phyloP scores from a whole-genome alignment of 75 land plant genomes.

The Larix kaempferi region DNA sequence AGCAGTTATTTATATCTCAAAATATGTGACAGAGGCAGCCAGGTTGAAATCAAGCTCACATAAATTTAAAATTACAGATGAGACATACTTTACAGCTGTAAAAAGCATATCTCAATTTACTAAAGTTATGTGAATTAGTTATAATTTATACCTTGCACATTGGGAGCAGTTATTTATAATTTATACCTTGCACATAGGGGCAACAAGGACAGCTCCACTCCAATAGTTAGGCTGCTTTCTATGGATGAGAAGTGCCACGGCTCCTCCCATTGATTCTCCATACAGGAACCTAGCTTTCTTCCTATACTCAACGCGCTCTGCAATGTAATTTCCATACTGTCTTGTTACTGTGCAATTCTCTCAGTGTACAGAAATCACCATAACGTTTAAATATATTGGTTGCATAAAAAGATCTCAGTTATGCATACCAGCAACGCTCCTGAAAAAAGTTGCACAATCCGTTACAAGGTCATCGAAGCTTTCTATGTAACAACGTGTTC shows the following conservation, averaged over 20 bases:
- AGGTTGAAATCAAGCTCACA: too few relatives aligned
- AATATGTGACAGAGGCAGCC: too few relatives aligned
- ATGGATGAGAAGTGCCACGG: slow-evolving; percentile 13
- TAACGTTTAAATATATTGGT: too few relatives aligned
- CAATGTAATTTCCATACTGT: not conserved
- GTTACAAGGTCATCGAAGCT: slow-evolving; percentile 44
- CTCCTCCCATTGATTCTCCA: slow-evolving; percentile 25
- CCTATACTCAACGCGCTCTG: slow-evolving; percentile 8
- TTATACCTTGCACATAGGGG: slow-evolving; percentile 20
- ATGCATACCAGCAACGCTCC: slow-evolving; percentile 36
- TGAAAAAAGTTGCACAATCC: slow-evolving; percentile 47
- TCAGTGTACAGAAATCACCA: too few relatives aligned
- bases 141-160: slow-evolving; percentile 14
- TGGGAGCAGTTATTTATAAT: too few relatives aligned
- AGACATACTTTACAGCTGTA: too few relatives aligned
- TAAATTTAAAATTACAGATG: too few relatives aligned
- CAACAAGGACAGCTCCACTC: slow-evolving; percentile 15
- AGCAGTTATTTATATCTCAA: too few relatives aligned
- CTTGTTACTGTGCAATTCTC: not conserved
- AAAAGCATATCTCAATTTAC: not conserved
- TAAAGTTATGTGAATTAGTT: too few relatives aligned
- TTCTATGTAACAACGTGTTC: slow-evolving; percentile 38
- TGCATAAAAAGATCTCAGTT: too few relatives aligned
- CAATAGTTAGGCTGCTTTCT: slow-evolving; percentile 5
- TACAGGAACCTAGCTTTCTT: slow-evolving; percentile 9